Evolutionary conservation across 208 protist species (phyloP), one percentile per base, ranked within the genome.

Genomic region (Trypanosomatidae sp.): DNA sequence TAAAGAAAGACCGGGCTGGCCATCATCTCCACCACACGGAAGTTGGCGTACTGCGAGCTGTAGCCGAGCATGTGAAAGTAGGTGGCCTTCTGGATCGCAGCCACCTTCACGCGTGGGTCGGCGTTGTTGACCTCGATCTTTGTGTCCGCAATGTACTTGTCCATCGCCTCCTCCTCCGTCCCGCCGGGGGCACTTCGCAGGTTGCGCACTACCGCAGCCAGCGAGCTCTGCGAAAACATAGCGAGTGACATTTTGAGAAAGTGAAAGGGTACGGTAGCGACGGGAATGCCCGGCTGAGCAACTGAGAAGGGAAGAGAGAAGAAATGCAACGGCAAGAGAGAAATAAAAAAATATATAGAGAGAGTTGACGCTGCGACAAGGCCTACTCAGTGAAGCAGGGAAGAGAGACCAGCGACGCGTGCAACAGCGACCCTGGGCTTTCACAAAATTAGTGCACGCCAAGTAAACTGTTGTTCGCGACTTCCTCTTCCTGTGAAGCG

Each of bases 51-150:
- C 50, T 76, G 86, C 25, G 98, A 96, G 76, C 95, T 94, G 86
- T 99, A 99, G 44, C 99, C 98, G 2, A 99, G 80, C 98, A 99
- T 99, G 75, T 98, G 90, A 53, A 99, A 93, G 79, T 99, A 99
- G 15, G 90, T 98, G 8, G 99, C 89, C 85, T 99, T 99, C 75
- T 98, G 90, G n/a, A 99, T 84, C 4, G 98, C 98, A 0, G 81
- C 82, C 22, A 97, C 91, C 74, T 99, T 99, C 7, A 97, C 91
- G 17, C 85, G 86, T 7, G 92, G 86, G 59, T 98, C 87, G 10
- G 86, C 74, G 5, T 86, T 87, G 73, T 85, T 90, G 25, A 99
- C 85, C 78, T 99, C 99, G 59, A 92, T 83, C 65, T 98, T 98
- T 36, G 98, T 99, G 60, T 99, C 98, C 1, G 84, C 74, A 25